Conservation (phyloP, 768 basidiomycete species). For the Porphyrellus cyaneotinctus region DNA sequence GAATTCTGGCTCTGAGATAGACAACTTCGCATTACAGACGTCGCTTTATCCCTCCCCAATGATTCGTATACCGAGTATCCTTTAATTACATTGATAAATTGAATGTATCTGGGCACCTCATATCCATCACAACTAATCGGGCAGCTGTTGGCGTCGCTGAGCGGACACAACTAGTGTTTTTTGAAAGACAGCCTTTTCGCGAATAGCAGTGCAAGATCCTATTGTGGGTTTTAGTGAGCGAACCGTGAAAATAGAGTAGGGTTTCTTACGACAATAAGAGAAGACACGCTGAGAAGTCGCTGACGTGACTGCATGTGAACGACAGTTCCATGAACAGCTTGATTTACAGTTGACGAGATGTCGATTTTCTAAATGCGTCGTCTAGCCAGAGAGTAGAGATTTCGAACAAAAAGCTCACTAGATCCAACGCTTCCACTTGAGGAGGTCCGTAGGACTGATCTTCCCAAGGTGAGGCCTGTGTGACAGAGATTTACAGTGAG, state of each 20-base stretch:
- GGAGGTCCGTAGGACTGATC: neutral
- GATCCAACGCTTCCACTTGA: neutral
- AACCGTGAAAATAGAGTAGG: neutral
- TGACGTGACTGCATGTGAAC: slow-evolving; percentile 1
- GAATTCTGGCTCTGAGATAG: slow-evolving; percentile 45
- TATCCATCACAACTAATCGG: neutral
- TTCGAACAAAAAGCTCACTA: slow-evolving; percentile 4
- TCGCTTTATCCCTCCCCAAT: neutral
- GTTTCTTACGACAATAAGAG: slow-evolving; percentile 23
- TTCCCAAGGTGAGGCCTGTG: slow-evolving; percentile 11
- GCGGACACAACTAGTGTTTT: neutral
- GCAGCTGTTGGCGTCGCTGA: neutral
- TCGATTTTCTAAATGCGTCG: slow-evolving; percentile 10
- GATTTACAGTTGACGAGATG: neutral
- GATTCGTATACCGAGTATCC: neutral
- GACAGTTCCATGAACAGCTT: slow-evolving; percentile 6
- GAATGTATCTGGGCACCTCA: neutral
- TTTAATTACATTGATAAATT: slow-evolving; percentile 14
- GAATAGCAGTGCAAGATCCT: slow-evolving; percentile 25
- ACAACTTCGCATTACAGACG: neutral
- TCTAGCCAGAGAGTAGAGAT: neutral
- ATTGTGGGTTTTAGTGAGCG: slow-evolving; percentile 1
- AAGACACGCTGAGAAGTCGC: slow-evolving; percentile 17
- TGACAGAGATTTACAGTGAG: slow-evolving; percentile 1
- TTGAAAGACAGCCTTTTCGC: slow-evolving; percentile 1